phyloP scores from a whole-genome alignment of 805 yeast genomes.

The Suhomyces tanzawaensis region DNA sequence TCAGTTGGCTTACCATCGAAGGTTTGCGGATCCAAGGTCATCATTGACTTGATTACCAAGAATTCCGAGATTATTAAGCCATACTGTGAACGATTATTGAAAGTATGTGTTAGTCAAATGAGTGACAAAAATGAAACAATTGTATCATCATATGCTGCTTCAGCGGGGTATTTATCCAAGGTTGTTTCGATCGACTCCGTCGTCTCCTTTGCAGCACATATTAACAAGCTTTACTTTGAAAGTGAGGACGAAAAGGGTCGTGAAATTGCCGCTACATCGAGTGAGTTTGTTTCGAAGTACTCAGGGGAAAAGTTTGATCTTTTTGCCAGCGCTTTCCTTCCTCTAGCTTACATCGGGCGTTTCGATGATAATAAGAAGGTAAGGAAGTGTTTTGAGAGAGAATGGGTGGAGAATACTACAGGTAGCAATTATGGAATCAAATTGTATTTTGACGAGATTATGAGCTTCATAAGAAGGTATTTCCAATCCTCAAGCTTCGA shows the following conservation, averaged over 20 bases:
- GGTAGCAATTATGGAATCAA: slow-evolving; percentile 71
- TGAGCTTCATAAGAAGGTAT: slow-evolving; percentile 46
- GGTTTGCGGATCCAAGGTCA: slow-evolving; percentile 73
- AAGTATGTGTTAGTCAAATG: slow-evolving; percentile 55
- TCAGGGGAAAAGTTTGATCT: slow-evolving; percentile 65
- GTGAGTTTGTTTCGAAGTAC: slow-evolving; percentile 64
- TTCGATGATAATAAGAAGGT: slow-evolving; percentile 57
- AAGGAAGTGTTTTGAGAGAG: slow-evolving; percentile 49
- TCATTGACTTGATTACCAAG: slow-evolving; percentile 61
- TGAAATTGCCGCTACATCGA: slow-evolving; percentile 55
- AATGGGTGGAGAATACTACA: slow-evolving; percentile 77
- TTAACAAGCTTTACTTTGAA: slow-evolving; percentile 60
- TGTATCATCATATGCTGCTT: slow-evolving; percentile 69
- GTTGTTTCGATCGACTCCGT: slow-evolving; percentile 53
- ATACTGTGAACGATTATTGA: slow-evolving; percentile 62
- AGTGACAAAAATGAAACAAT: slow-evolving; percentile 72
- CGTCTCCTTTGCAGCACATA: slow-evolving; percentile 49
- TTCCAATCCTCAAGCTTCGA: slow-evolving; percentile 58
- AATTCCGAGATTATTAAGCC: slow-evolving; percentile 45
- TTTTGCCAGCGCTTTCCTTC: slow-evolving; percentile 64
- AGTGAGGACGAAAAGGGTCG: slow-evolving; percentile 43
- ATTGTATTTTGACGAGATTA: slow-evolving; percentile 68
- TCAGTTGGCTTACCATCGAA: slow-evolving; percentile 91
- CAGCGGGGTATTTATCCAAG: slow-evolving; percentile 77
- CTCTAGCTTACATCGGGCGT: slow-evolving; percentile 75